phyloP scores from a whole-genome alignment of 768 basidiomycete genomes.

The Lactarius hengduanensis region DNA sequence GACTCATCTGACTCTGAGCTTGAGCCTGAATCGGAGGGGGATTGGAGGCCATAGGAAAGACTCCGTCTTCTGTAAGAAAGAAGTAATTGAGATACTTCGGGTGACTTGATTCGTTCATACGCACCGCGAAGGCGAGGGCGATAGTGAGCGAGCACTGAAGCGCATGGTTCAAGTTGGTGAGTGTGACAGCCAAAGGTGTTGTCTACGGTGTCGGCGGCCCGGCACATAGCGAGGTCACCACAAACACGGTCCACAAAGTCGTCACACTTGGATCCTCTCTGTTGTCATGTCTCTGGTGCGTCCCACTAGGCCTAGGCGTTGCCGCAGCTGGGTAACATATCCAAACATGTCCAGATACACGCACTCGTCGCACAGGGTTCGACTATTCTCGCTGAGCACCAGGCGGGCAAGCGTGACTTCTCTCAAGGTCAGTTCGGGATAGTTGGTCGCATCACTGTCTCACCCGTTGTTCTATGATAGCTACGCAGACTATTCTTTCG shows the following conservation, averaged over 20 bases:
- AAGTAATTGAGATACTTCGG: background rate
- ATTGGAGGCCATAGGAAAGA: conserved; percentile 23
- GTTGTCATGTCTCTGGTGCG: conserved; percentile 24
- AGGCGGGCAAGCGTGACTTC: conserved; percentile 79
- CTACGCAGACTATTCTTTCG: conserved; percentile 83
- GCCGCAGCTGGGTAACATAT: background rate
- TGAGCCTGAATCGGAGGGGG: conserved; percentile 16
- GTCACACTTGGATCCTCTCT: background rate
- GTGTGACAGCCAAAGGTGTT: background rate
- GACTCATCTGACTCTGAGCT: conserved; percentile 13
- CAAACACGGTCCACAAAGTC: background rate
- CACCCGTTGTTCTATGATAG: conserved; percentile 39
- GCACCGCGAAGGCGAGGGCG: conserved; percentile 20
- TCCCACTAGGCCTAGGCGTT: background rate
- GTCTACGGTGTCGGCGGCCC: conserved; percentile 1
- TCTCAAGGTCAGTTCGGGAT: conserved; percentile 62
- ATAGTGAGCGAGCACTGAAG: conserved; percentile 25
- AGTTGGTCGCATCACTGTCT: background rate
- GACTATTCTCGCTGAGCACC: conserved; percentile 85
- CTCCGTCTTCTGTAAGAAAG: conserved; percentile 18
- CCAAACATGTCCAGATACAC: conserved; percentile 55
- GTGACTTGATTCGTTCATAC: background rate
- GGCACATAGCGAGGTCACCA: background rate
- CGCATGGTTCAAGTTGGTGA: conserved; percentile 10
- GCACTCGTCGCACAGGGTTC: conserved; percentile 77